phyloP scores from a whole-genome alignment of 1,284 basidiomycete species.

The Puccinia coronata region DNA sequence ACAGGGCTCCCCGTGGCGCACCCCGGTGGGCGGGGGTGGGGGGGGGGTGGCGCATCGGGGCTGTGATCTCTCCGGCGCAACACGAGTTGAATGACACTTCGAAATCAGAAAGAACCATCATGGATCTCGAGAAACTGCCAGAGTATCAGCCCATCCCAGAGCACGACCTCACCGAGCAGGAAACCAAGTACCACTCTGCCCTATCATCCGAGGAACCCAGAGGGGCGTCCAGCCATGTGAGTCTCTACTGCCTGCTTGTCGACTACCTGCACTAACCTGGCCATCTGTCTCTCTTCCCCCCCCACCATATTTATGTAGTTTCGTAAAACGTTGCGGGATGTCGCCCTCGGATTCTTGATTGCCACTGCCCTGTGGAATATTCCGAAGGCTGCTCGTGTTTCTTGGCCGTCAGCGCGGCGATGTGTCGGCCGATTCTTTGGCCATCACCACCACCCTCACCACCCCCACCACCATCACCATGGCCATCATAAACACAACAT shows the following conservation, averaged over 20 bases:
- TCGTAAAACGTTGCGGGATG: constrained; percentile 38
- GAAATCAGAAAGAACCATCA: neutral
- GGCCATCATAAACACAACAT: neutral
- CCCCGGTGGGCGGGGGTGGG: no score
- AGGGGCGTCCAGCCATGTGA: neutral
- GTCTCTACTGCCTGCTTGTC: neutral
- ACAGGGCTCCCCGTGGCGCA: no score
- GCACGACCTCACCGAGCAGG: neutral
- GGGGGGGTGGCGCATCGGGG: neutral
- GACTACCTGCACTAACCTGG: neutral
- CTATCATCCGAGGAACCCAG: neutral
- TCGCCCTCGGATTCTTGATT: constrained; percentile 36
- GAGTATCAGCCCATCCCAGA: neutral
- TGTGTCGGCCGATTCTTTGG: constrained; percentile 10
- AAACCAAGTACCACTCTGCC: neutral
- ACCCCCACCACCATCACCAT: constrained; percentile 15
- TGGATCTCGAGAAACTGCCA: constrained; percentile 24
- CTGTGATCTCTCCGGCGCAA: neutral
- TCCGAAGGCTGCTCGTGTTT: constrained; percentile 17
- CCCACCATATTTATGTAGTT: neutral
- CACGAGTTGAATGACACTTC: neutral
- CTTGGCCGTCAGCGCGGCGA: constrained; percentile 22
- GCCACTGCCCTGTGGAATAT: constrained; percentile 32
- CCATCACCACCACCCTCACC: constrained; percentile 2
- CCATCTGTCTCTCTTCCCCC: neutral